These are phyloP conservation scores for Pichia exigua DNA, from an alignment of 805 yeast species.

Conservation along the genomic window DNA sequence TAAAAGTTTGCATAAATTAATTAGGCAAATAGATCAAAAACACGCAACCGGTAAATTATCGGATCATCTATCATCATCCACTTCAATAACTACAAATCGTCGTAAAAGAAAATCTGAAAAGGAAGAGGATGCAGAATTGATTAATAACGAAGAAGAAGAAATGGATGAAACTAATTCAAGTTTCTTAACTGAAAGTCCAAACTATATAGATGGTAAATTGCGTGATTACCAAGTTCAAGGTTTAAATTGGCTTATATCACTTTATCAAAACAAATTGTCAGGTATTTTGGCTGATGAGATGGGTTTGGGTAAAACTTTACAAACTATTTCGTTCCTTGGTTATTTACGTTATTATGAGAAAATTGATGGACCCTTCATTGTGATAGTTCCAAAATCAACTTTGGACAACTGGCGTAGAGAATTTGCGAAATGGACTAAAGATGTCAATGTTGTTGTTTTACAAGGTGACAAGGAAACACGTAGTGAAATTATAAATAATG, in stretches of 20 bases:
- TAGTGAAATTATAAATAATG: conserved; percentile 45
- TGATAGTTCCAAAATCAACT: conserved; percentile 93
- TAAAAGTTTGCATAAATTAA: conserved; percentile 53
- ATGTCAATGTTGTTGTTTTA: conserved; percentile 72
- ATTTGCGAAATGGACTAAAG: conserved; percentile 93
- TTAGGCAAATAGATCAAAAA: conserved; percentile 49
- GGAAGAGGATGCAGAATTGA: conserved; percentile 90
- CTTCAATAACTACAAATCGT: conserved; percentile 3
- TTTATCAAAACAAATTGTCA: conserved; percentile 80
- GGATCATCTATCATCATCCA: conserved; percentile 13
- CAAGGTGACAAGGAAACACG: conserved; percentile 90
- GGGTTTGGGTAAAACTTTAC: conserved; percentile 96
- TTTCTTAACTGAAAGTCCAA: conserved; percentile 81
- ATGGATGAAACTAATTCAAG: conserved; percentile 57
- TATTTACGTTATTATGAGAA: conserved; percentile 71
- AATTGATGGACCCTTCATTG: conserved; percentile 83
- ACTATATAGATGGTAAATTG: conserved; percentile 64
- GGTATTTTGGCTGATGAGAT: conserved; percentile 97
- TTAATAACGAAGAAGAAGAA: conserved; percentile 72
- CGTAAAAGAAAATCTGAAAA: conserved; percentile 86
- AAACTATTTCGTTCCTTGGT: conserved; percentile 88
- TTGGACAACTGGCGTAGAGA: conserved; percentile 95
- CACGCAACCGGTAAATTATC: conserved; percentile 30
- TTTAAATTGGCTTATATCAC: conserved; percentile 84
- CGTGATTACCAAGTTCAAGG: conserved; percentile 95